A percentile compares a stretch with the other conserved stretches of the same genome.
Evolutionary conservation across 768 basidiomycete genomes (phyloP).

Genomic region (Pleurotus citrinopileatus): DNA sequence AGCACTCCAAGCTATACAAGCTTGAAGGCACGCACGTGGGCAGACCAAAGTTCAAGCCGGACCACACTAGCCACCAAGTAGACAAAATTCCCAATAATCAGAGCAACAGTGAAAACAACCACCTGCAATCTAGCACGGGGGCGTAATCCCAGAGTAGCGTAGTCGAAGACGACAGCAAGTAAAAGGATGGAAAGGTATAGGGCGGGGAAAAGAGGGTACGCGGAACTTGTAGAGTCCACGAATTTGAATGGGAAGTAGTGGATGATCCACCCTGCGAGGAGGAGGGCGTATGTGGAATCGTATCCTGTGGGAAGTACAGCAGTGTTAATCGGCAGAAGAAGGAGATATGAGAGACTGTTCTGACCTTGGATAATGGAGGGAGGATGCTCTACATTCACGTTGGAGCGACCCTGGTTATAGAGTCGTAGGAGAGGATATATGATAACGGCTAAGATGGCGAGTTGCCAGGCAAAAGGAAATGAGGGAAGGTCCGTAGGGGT

Average conservation of each 20-base stretch:
- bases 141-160: not conserved
- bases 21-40: too few species aligned
- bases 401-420: not conserved
- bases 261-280: not conserved
- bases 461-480: not conserved
- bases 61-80: too few species aligned
- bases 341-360: not conserved
- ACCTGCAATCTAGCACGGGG: not conserved
- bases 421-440: not conserved
- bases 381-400: not conserved
- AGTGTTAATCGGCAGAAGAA: not conserved
- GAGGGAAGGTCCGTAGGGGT: not conserved
- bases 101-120: not conserved
- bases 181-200: not conserved
- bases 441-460: not conserved
- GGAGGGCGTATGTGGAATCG: not conserved
- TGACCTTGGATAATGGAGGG: too few species aligned
- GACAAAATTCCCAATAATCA: not conserved
- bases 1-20: too few species aligned
- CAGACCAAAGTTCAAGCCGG: too few species aligned
- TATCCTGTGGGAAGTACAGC: too few species aligned
- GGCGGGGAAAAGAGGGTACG: not conserved
- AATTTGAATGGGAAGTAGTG: not conserved
- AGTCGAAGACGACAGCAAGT: not conserved
- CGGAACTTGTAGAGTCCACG: not conserved